Percentiles rank a stretch among this genome's conserved stretches.
These are phyloP conservation scores for Phialocephala subalpina DNA, from an alignment of 2,329 filamentous ascomycete genomes.

Conservation along the genomic window DNA sequence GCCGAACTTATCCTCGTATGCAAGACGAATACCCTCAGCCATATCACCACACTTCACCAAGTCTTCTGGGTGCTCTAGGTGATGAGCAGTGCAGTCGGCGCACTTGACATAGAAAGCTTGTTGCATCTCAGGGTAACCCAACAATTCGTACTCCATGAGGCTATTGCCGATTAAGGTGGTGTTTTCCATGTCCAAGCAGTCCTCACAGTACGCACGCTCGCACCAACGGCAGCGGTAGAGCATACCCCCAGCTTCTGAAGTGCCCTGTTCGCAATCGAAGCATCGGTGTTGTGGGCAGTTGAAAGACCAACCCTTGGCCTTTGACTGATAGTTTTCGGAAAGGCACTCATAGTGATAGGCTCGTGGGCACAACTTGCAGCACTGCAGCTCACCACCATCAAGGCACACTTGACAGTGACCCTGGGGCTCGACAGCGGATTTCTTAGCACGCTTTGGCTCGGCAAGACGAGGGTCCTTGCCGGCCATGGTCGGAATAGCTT, in stretches of 20 bases:
- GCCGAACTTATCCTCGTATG: slow-evolving; percentile 33
- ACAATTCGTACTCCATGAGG: slow-evolving; percentile 59
- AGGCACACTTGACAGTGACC: slow-evolving; percentile 59
- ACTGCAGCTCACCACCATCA: slow-evolving; percentile 55
- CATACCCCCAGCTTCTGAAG: slow-evolving; percentile 50
- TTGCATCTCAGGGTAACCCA: slow-evolving; percentile 50
- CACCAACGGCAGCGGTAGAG: slow-evolving; percentile 62
- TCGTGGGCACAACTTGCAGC: slow-evolving; percentile 61
- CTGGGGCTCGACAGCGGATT: slow-evolving; percentile 55
- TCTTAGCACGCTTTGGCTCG: slow-evolving; percentile 57
- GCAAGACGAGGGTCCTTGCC: slow-evolving; percentile 61
- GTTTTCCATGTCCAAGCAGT: slow-evolving; percentile 62
- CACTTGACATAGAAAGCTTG: slow-evolving; percentile 63
- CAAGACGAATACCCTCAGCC: slow-evolving; percentile 38
- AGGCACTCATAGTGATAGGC: slow-evolving; percentile 62
- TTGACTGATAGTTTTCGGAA: slow-evolving; percentile 47
- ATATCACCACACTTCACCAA: slow-evolving; percentile 41
- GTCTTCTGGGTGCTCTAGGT: slow-evolving; percentile 41
- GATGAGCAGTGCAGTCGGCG: slow-evolving; percentile 50
- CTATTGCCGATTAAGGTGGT: slow-evolving; percentile 58
- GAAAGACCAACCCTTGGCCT: slow-evolving; percentile 55
- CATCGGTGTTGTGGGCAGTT: slow-evolving; percentile 65
- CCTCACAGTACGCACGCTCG: slow-evolving; percentile 62
- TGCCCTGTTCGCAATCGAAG: slow-evolving; percentile 59
- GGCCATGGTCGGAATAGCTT: slow-evolving; percentile 63